phyloP scores from a whole-genome alignment of 208 protist species.

The Acanthamoeba quina region DNA sequence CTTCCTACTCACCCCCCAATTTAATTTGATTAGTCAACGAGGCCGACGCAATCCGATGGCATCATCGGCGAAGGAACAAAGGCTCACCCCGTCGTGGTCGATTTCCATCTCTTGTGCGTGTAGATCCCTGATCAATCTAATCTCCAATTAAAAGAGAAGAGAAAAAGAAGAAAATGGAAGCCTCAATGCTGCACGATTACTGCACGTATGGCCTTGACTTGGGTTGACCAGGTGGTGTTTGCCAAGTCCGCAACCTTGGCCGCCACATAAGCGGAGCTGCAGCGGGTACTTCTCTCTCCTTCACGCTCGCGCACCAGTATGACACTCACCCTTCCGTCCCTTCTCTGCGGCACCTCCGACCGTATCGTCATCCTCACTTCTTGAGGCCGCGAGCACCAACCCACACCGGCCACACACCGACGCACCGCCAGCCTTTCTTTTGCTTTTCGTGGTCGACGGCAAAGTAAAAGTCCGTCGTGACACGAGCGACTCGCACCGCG shows the following conservation, averaged over 20 bases:
- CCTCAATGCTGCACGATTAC: too few relatives aligned
- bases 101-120: not conserved
- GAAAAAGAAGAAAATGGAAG: not conserved
- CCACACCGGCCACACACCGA: not conserved
- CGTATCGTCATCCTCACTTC: not conserved
- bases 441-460: not conserved
- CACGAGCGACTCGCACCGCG: too few relatives aligned
- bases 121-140: too few relatives aligned
- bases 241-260: not conserved
- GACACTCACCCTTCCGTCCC: not conserved
- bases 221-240: not conserved
- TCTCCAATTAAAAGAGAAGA: not conserved
- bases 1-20: not conserved
- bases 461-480: not conserved
- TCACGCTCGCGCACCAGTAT: not conserved
- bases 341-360: not conserved
- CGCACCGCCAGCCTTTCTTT: not conserved
- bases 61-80: not conserved
- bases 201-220: not conserved
- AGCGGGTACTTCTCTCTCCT: not conserved
- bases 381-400: not conserved
- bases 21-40: not conserved
- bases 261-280: not conserved
- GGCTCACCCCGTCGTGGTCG: not conserved
- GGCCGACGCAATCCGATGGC: not conserved